Evolutionary conservation across 176 grass and related monocot species (phyloP).

Genomic region (Rhynchospora breviuscula): DNA sequence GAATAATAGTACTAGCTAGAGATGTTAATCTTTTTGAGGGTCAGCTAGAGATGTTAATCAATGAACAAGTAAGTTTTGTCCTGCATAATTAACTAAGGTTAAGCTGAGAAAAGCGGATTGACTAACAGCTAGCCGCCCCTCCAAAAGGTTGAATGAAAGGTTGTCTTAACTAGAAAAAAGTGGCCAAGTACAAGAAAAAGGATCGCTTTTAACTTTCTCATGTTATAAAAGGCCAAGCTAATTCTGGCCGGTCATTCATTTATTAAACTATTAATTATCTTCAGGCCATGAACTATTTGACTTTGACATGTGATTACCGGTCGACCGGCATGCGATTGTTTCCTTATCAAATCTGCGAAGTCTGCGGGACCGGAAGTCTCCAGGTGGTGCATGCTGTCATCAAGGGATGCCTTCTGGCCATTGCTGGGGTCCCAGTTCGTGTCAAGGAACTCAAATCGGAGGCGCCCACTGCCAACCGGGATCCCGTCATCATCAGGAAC

Average conservation of each 20-base stretch:
- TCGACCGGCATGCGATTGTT: constrained; percentile 35
- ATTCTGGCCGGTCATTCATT: background rate
- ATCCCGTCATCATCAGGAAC: constrained; percentile 16
- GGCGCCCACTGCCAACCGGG: constrained; percentile 31
- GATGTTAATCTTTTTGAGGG: too few species aligned
- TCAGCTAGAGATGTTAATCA: too few species aligned
- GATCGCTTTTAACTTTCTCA: background rate
- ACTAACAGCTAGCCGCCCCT: background rate
- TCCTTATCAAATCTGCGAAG: constrained; percentile 31
- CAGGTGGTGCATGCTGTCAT: constrained; percentile 35
- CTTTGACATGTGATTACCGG: constrained; percentile 24
- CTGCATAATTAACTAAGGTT: background rate
- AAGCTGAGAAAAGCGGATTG: background rate
- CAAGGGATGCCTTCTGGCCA: background rate
- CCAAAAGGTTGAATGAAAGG: background rate
- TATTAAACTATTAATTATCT: background rate
- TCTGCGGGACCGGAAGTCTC: background rate
- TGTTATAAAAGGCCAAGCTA: background rate
- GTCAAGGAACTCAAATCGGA: constrained; percentile 70
- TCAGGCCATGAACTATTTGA: background rate
- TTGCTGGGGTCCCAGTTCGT: constrained; percentile 4
- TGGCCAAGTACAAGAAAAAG: background rate
- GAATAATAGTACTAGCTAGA: background rate
- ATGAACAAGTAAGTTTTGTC: too few species aligned
- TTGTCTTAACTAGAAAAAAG: background rate